Evolutionary conservation across 441 rosid genomes (phyloP).

Genomic region (Rhodomyrtus psidioides): DNA sequence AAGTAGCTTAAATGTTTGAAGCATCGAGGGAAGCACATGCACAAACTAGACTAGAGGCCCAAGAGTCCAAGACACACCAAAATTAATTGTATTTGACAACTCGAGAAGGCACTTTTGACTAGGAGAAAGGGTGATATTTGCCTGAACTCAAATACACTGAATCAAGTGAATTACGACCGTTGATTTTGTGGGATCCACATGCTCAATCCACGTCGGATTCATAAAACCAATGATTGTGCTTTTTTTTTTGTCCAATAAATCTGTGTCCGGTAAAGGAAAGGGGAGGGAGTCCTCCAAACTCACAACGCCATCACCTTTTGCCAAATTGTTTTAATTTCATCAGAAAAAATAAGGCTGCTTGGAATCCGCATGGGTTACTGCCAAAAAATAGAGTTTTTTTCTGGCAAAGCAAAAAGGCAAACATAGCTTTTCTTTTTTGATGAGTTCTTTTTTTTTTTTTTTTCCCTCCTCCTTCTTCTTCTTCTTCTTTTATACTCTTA

Average conservation of each 20-base stretch:
- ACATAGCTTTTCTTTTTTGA: background rate
- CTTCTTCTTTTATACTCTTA: background rate
- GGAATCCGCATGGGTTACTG: background rate
- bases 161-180: background rate
- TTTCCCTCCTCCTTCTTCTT: too few relatives aligned
- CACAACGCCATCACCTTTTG: background rate
- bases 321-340: background rate
- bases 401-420: background rate
- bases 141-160: background rate
- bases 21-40: too few relatives aligned
- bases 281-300: too few relatives aligned
- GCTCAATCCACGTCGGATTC: background rate
- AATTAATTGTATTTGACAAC: too few relatives aligned
- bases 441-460: background rate
- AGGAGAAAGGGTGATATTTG: background rate
- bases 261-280: too few relatives aligned
- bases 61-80: too few relatives aligned
- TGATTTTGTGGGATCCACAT: background rate
- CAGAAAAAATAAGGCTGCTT: background rate
- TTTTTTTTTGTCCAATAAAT: background rate
- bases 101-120: too few relatives aligned
- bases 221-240: background rate
- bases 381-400: background rate
- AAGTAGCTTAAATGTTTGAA: too few relatives aligned
- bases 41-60: too few relatives aligned